Evolutionary conservation across 805 yeast genomes (phyloP).

Genomic region (Candida golubevii): DNA sequence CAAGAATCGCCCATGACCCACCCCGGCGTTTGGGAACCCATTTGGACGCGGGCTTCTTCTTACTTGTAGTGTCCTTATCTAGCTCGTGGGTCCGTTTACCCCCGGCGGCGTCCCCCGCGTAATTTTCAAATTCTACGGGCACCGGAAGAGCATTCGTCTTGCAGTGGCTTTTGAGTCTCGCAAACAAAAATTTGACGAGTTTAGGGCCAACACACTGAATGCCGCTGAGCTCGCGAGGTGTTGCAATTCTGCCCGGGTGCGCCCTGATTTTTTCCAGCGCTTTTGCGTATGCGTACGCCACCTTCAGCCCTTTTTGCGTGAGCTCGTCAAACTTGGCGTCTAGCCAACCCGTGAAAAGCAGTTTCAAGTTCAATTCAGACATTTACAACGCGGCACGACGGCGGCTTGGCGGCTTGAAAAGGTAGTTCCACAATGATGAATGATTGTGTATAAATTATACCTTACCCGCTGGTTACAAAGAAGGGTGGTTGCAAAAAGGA

Average conservation of each 20-base stretch:
- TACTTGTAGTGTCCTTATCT: slow-evolving; percentile 6
- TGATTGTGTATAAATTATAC: too few species aligned
- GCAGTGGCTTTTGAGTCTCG: slow-evolving; percentile 52
- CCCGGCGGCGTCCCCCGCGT: slow-evolving; percentile 10
- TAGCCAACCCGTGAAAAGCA: slow-evolving; percentile 54
- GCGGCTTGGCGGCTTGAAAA: too few species aligned
- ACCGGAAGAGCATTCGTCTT: slow-evolving; percentile 41
- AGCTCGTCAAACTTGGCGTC: slow-evolving; percentile 47
- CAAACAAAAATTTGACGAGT: slow-evolving; percentile 49
- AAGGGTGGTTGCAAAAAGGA: too few species aligned
- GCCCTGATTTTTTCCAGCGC: slow-evolving; percentile 52
- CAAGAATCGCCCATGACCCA: slow-evolving; percentile 79
- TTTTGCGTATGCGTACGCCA: slow-evolving; percentile 47
- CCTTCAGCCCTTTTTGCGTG: slow-evolving; percentile 46
- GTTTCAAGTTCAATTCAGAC: slow-evolving; percentile 40
- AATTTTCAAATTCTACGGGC: slow-evolving; percentile 36
- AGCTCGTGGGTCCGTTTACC: slow-evolving; percentile 15
- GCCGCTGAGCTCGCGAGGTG: slow-evolving; percentile 54
- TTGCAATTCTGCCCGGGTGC: slow-evolving; percentile 42
- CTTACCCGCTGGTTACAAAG: too few species aligned
- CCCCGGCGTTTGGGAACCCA: slow-evolving; percentile 74
- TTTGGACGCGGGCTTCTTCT: slow-evolving; percentile 15
- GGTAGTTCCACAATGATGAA: too few species aligned
- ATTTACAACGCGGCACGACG: neutral
- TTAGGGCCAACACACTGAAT: slow-evolving; percentile 72